Conservation (phyloP, 2,329 filamentous ascomycete species). For the Blastomyces percursus region DNA sequence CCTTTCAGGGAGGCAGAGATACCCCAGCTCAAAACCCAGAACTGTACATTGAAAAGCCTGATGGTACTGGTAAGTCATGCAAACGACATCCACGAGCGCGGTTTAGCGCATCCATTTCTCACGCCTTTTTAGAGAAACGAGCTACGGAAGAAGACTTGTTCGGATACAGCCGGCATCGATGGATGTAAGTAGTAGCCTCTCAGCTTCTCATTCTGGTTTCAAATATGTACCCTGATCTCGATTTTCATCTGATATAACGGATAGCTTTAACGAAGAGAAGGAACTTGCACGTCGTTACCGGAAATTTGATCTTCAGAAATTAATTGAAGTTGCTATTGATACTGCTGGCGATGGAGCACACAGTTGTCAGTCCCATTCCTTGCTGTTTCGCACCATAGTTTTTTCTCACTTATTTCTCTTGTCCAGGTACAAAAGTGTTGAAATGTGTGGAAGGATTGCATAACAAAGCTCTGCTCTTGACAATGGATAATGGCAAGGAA, state of each 20-base stretch:
- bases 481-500: slow-evolving; percentile 22
- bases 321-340: slow-evolving; percentile 19
- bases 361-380: slow-evolving; percentile 14
- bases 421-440: slow-evolving; percentile 19
- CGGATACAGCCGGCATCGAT: slow-evolving; percentile 18
- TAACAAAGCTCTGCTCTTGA: slow-evolving; percentile 29
- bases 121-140: slow-evolving; percentile 10
- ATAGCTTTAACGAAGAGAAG: slow-evolving; percentile 21
- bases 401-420: neutral
- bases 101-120: slow-evolving; percentile 2
- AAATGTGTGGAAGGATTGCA: slow-evolving; percentile 25
- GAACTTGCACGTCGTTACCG: slow-evolving; percentile 22
- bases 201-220: neutral
- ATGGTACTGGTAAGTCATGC: slow-evolving; percentile 4
- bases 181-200: slow-evolving; percentile 16
- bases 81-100: neutral
- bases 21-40: slow-evolving; percentile 5
- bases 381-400: neutral
- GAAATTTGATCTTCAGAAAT: slow-evolving; percentile 21
- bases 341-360: slow-evolving; percentile 19
- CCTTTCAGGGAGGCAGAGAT: slow-evolving; percentile 6
- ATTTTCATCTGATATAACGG: neutral
- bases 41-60: neutral
- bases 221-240: slow-evolving; percentile 5
- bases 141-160: slow-evolving; percentile 18